Base-by-base conservation (phyloP, 2,329 filamentous ascomycete species). In the Grosmannia serpens region DNA sequence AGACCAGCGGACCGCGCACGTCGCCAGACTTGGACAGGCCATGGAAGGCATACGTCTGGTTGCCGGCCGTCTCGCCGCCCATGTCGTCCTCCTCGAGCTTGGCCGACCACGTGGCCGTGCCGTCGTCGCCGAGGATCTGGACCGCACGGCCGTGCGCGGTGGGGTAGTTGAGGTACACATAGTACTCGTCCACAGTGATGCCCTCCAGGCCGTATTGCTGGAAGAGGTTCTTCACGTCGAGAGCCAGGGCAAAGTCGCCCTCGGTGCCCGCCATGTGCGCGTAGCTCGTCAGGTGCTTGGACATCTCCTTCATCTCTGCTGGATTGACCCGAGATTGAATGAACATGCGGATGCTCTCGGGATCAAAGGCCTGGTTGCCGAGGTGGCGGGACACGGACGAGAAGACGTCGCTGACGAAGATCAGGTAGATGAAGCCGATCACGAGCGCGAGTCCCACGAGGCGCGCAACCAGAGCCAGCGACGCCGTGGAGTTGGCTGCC, bases 221-320 rank as follows among this genome's bases (percentile, higher is more conserved):
- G 71, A 96, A 96, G 70, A 87, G 81, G 66, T 84, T 84, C 70
- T 91, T 81, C 58, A 96, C 83, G 76, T 91, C 95, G 74, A 89
- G 82, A 9, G 89, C 92, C 58, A 95, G 78, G 52, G 87, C 88
- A 66, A 87, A 91, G 73, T 95, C 92, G 53, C 94, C 94, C 73
- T 96, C 87, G 3, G 91, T 95, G n/a, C 94, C 94, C 2, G 90
- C 94, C 62, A 97, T 79, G 71, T 97, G 94, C 62, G 94, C 88
- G 69, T 89, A 96, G 58, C 81, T 82, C 5, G 90, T 92, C 62
- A 92, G 84, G 67, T 91, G 87, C 66, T 82, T 76, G 60, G 96
- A 74, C 59, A 88, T 88, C 47, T 88, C 85, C 62, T 84, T 81
- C 69, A 94, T 87, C 55, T 80, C 78, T 60, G 78, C 77, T 58